These are phyloP conservation scores for Rhodamnia rubescens DNA, from an alignment of 345 rosid genomes.

Conservation along the genomic window DNA sequence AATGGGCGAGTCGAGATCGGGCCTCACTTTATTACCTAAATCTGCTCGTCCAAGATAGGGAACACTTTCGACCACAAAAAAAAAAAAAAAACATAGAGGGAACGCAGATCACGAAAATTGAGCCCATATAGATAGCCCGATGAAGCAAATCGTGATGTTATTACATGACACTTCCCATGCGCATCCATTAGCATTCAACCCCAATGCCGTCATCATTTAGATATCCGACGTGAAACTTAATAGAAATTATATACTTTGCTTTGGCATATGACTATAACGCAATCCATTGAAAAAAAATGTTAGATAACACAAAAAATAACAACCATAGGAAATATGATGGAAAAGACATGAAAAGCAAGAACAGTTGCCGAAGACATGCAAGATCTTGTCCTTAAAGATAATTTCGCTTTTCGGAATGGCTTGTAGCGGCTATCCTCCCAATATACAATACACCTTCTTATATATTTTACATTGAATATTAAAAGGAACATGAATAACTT, in stretches of 20 bases:
- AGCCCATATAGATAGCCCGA: neutral
- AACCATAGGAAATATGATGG: too few relatives aligned
- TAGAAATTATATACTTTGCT: neutral
- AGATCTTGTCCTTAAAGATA: too few relatives aligned
- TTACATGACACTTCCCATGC: neutral
- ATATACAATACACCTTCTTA: too few relatives aligned
- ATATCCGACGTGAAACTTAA: neutral
- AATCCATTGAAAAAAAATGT: neutral
- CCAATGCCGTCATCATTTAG: fast-evolving
- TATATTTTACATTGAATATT: too few relatives aligned
- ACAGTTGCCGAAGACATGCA: too few relatives aligned
- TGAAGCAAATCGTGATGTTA: too few relatives aligned
- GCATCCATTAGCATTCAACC: neutral
- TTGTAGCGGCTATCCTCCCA: too few relatives aligned
- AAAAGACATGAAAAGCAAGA: too few relatives aligned
- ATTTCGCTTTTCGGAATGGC: too few relatives aligned
- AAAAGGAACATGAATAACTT: too few relatives aligned
- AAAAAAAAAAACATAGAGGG: too few relatives aligned
- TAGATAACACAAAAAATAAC: too few relatives aligned
- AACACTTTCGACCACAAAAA: neutral
- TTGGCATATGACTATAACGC: neutral
- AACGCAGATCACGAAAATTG: neutral
- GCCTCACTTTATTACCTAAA: neutral
- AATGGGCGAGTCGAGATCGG: neutral
- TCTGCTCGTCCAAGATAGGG: neutral